Conservation (phyloP, 805 yeast species). For the Metschnikowia santaceciliae region DNA sequence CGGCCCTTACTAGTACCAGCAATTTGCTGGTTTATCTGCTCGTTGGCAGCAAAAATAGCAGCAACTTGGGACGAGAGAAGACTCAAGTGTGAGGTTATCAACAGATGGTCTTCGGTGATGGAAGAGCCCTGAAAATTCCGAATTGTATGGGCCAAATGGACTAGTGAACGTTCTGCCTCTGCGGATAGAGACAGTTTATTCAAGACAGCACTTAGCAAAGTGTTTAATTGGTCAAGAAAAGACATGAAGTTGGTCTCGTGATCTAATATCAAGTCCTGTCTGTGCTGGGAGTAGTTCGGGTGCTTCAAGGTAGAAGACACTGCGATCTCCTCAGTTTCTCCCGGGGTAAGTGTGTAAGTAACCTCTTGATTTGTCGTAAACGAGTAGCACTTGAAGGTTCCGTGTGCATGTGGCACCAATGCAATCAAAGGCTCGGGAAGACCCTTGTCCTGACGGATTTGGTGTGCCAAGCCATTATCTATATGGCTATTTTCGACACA, state of each 20-base stretch:
- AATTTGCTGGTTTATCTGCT: conserved; percentile 9
- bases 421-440: conserved; percentile 8
- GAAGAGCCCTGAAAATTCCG: conserved; percentile 12
- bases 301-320: conserved; percentile 29
- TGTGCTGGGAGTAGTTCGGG: conserved; percentile 21
- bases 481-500: conserved; percentile 6
- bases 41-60: conserved; percentile 11
- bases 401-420: conserved; percentile 5
- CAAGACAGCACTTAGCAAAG: conserved; percentile 22
- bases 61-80: conserved; percentile 30
- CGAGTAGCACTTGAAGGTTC: conserved; percentile 6
- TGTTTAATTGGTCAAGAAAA: conserved; percentile 22
- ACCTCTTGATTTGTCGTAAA: conserved; percentile 7
- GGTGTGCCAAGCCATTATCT: conserved; percentile 11
- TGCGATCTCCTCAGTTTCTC: conserved; percentile 31
- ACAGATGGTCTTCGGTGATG: conserved; percentile 11
- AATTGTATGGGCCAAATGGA: conserved; percentile 26
- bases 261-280: conserved; percentile 7
- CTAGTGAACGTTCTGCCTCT: conserved; percentile 16
- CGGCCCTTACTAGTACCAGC: conserved; percentile 6
- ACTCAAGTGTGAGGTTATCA: conserved; percentile 26
- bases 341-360: conserved; percentile 20
- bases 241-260: conserved; percentile 10
- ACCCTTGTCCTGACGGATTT: not conserved
- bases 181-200: conserved; percentile 2